Base-by-base conservation (phyloP, 768 basidiomycete genomes). In the Suillus spraguei region DNA sequence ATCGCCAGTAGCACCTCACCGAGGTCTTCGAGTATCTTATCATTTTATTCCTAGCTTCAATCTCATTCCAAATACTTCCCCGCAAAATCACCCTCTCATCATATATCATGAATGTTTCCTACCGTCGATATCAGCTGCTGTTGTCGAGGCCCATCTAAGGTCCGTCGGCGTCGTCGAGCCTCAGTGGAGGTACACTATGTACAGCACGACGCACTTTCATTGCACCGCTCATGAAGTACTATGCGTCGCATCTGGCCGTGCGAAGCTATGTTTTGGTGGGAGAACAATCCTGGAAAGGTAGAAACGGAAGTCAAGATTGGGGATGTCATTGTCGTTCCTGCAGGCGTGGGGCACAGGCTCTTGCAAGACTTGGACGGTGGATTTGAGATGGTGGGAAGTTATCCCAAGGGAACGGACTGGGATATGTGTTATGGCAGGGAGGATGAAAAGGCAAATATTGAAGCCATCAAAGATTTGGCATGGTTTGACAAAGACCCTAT, bases 111-210 rank as follows among this genome's bases (percentile, higher is more conserved):
- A 62, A 55, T 74, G 68, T 61, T 79, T 78, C 42, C 61, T 63
- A 33, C 64, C 68, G 13, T 63, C 66, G 33, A 60, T 65, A 22
- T 64, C 70, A 10, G 54, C 72, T 2, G 46, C 64, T 20, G 60
- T 66, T 33, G 72, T 81, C 61, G 78, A 80, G 56, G 63, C 70
- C 20, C 77, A 81, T 65, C 65, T 82, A 39, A 49, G 52, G 17
- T 68, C 62, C 35, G 66, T 76, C 33, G 78, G 75, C 10, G 75
- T 77, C 17, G 74, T 75, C n/a, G 63, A 64, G 41, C 80, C 80
- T 4, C 72, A 76, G 61, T 81, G 81, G 80, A 74, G 76, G 16
- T 82, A 77, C 68, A 75, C 78, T 32, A 80, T 80, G 79, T 81
- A 80, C 71, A 65, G 60, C 49, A 70, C 70, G 33, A 73, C 76